Evolutionary conservation across 108 stramenopile species (phyloP), one percentile per base, ranked within the genome.

Genomic region (Poteriospumella lacustris): DNA sequence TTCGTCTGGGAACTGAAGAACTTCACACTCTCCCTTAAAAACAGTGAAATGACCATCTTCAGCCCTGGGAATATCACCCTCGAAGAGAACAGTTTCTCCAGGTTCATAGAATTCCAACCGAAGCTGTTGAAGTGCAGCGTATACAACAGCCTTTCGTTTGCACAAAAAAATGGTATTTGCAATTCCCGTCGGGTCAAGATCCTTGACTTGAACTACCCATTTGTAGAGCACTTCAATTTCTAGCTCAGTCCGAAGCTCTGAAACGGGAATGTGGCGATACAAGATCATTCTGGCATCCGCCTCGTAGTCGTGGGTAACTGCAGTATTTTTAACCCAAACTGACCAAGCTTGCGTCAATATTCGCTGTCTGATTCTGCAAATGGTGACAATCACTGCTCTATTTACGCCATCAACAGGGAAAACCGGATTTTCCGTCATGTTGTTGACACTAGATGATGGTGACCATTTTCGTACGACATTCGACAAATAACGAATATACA

Each of bases 31-130:
- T 19, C 70, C 70, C 31, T 38, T 5, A 5, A 73, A 44, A 3
- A 73, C 42, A 29, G 70, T 73, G 36, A 52, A 73, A 56, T 73
- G 70, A 9, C 70, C 70, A 52, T 73, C 70, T 38, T 73, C 70
- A 52, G 70, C 9, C 41, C 31, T 5, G 9, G 70, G 70, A 19
- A 73, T 26, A 19, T 73, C 70, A 34, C 47, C 47, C 42, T 73
- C 31, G 28, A 56, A 52, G 24, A 73, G 41, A 42, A 73, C 47
- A 9, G 70, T 44, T 34, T 52, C 43, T 5, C 41, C 31, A 19
- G 36, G 40, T 3, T 39, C 9, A 38, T 73, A 73, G 41, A 44
- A 56, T 38, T 73, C 70, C 15, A 73, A 42, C 3, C 70, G 36
- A 5, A 44, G 31, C 28, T 73, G 70, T 56, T 73, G 70, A 9